Evolutionary conservation across 306 rosid genomes (phyloP), one percentile per base, ranked within the genome.

Genomic region (Comarum palustre): DNA sequence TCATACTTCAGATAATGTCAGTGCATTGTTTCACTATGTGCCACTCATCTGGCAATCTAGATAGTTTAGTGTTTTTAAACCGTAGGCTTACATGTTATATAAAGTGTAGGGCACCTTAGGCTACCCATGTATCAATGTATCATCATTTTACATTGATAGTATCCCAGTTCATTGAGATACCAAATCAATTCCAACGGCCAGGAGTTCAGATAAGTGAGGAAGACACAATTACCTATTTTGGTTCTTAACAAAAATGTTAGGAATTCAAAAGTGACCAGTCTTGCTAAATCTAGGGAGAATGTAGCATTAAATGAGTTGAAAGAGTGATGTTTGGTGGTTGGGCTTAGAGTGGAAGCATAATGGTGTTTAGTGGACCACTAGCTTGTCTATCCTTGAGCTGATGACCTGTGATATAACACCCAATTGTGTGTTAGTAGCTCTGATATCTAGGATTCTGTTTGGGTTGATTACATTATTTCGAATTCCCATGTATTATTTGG

Each of bases 91-190:
- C 77, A 63, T 36, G 70, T 3, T 47, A 22, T 19, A 31, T 45
- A 31, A 20, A 4, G 70, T 32, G 11, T 60, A 43, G 45, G 31
- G 62, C 27, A 15, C 57, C 76, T 12, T 39, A n/a, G 16, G 59
- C 34, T 45, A 32, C 31, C 60, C 32, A 68, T 50, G 8, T 32
- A 60, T 12, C 17, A 4, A 14, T 45, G 19, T 45, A 3, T 59
- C 43, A 27, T 59, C 32, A 27, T 42, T 32, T 61, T 17, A 59
- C 54, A 27, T 2, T 50, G 38, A 47, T 68, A 47, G 25, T 20
- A 48, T 46, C 42, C 72, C 43, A 29, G 42, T 43, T 22, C 25
- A 62, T 47, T 60, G 52, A 62, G 64, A 73, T 46, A 24, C 45
- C 68, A 42, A 20, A 73, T n/a, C 29, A 59, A 29, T 63, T 70